phyloP scores from a whole-genome alignment of 2,329 filamentous ascomycete genomes.

The Hypoxylon sp. region DNA sequence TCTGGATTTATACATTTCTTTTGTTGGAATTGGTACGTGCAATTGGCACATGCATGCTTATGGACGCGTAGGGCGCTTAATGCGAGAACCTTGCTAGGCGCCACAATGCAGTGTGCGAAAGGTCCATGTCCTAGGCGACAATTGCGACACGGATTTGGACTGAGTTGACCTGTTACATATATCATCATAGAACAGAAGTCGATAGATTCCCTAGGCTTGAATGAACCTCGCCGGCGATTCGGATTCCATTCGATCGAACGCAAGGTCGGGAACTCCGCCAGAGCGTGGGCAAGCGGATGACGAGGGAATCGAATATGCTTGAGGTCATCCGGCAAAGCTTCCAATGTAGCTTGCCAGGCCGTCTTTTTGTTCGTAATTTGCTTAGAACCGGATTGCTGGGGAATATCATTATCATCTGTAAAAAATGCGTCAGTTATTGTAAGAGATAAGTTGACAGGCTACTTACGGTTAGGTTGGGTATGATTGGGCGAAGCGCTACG shows the following conservation, averaged over 20 bases:
- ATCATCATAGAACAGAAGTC: constrained; percentile 51
- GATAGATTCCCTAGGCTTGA: constrained; percentile 46
- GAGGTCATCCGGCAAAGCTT: constrained; percentile 45
- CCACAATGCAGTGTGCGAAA: constrained; percentile 47
- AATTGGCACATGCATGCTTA: constrained; percentile 51
- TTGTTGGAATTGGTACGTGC: constrained; percentile 51
- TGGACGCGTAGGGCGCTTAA: constrained; percentile 43
- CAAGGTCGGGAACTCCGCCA: constrained; percentile 44
- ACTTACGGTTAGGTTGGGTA: constrained; percentile 38
- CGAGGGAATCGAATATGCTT: constrained; percentile 26
- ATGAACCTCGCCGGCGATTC: constrained; percentile 47
- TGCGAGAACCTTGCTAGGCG: constrained; percentile 46
- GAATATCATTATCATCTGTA: constrained; percentile 3
- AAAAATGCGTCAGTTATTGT: too few relatives aligned
- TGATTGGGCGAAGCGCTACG: constrained; percentile 34
- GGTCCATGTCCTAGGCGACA: constrained; percentile 49
- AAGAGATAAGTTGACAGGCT: too few relatives aligned
- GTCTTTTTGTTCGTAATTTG: constrained; percentile 34
- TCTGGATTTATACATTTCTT: constrained; percentile 50
- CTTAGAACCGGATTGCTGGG: background rate
- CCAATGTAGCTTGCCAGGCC: constrained; percentile 46
- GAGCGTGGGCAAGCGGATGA: constrained; percentile 46
- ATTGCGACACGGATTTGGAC: constrained; percentile 50
- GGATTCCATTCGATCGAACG: constrained; percentile 50
- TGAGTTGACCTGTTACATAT: constrained; percentile 49